Evolutionary conservation across 768 basidiomycete genomes (phyloP), one percentile per base, ranked within the genome.

Genomic region (Auricularia heimuer): DNA sequence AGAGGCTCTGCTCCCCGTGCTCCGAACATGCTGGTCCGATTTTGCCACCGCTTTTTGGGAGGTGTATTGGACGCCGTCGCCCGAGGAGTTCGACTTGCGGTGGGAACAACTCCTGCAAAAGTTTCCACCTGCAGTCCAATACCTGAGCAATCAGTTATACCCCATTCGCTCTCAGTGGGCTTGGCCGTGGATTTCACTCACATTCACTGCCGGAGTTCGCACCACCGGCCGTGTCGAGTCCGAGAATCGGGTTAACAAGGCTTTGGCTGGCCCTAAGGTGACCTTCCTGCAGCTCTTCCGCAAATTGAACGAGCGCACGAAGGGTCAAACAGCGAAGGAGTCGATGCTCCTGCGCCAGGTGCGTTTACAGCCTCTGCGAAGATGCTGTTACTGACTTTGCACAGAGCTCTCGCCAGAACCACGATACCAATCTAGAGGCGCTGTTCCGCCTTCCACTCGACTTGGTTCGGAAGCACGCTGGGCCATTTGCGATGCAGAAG

Each of bases 191-290:
- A 63, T 74, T 2, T 68, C 70, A 24, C 33, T 63, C 29, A 35
- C 63, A 11, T 78, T 76, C 64, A 76, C 77, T 10, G 71, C 68
- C 33, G 77, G 76, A 1, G 68, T 77, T 3, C 58, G 75, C 1
- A 78, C 75, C 34, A 76, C 73, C 69, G 74, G 77, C 1, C 66
- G 71, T 0, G 70, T 75, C 0, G 75, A 77, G 63, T 61, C 56
- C 0, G 76, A 76, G 63, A 76, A 77, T 62, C 63, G 70, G 0
- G 65, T 74, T n/a, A 75, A 70, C 35, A 74, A 74, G 62, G 44
- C 16, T 3, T 35, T 77, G 24, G 66, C 68, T 8, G 71, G 71
- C 2, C 68, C 73, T 8, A 75, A 70, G 61, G 71, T 68, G 39
- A 68, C 63, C 1, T 24, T 73, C 3, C 65, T 67, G 3, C 68